Conservation (phyloP, 2,329 filamentous ascomycete species). For the Aspergillus melleus region DNA sequence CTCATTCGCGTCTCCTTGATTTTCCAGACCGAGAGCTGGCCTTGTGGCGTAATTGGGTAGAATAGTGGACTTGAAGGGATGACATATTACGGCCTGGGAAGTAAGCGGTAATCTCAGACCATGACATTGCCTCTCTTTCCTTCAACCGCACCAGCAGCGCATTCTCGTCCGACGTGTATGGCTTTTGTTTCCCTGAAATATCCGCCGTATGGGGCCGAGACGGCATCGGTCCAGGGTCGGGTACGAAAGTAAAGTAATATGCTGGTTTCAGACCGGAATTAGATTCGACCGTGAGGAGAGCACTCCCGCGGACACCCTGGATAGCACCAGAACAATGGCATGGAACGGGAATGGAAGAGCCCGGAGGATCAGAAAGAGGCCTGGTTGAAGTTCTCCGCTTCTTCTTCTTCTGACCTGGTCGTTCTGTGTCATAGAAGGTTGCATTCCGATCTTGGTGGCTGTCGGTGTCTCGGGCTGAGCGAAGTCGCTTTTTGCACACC, state of each 20-base stretch:
- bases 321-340: background rate
- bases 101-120: conserved; percentile 14
- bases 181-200: conserved; percentile 4
- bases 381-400: background rate
- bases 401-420: background rate
- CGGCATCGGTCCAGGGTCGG: background rate
- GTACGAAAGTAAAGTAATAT: background rate
- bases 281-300: no score
- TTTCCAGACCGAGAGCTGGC: background rate
- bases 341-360: background rate
- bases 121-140: conserved; percentile 19
- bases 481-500: no score
- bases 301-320: background rate
- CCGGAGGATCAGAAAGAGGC: background rate
- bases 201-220: background rate
- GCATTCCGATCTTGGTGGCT: background rate
- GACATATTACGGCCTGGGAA: conserved; percentile 15
- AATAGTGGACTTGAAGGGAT: conserved; percentile 19
- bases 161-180: conserved; percentile 16
- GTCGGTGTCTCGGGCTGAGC: background rate
- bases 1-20: background rate
- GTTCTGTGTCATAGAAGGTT: background rate
- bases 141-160: conserved; percentile 14
- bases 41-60: conserved; percentile 11
- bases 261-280: background rate